These are phyloP conservation scores for Gryganskiella cystojenkinii DNA, from an alignment of 192 early-diverging fungal genomes.

Conservation along the genomic window DNA sequence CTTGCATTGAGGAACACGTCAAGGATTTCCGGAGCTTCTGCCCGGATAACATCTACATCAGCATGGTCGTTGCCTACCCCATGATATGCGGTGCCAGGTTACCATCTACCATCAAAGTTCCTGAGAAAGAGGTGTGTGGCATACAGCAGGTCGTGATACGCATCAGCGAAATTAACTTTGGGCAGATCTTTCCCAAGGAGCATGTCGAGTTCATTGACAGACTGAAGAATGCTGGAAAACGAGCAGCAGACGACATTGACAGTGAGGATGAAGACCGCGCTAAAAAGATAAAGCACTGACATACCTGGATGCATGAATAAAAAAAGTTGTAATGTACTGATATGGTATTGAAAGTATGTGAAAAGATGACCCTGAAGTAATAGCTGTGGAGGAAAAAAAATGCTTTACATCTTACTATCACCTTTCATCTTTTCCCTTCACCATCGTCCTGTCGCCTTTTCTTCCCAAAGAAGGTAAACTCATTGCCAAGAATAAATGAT, in stretches of 20 bases:
- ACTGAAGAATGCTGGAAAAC: constrained; percentile 17
- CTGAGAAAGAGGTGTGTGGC: constrained; percentile 2
- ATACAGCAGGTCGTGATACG: constrained; percentile 22
- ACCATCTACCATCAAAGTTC: constrained; percentile 8
- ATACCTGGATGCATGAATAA: too few species aligned
- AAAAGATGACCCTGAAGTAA: too few species aligned
- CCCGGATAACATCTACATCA: constrained; percentile 22
- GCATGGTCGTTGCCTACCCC: constrained; percentile 23
- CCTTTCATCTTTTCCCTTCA: too few species aligned
- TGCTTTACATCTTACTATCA: too few species aligned
- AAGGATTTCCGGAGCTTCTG: neutral
- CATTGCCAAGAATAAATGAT: too few species aligned
- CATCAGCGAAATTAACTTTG: constrained; percentile 12
- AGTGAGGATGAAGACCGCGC: constrained; percentile 12
- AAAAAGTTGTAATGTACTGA: too few species aligned
- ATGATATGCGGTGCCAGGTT: neutral
- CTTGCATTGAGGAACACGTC: neutral
- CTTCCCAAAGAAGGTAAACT: too few species aligned
- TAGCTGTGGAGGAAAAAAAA: too few species aligned
- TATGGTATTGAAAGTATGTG: too few species aligned
- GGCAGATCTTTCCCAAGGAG: constrained; percentile 1
- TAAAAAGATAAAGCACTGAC: too few species aligned
- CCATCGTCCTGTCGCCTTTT: too few species aligned
- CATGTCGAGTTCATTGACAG: constrained; percentile 19
- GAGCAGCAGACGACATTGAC: constrained; percentile 13